Conservation (phyloP, 1,139 yeast genomes). For the Debaryomyces nepalensis region DNA sequence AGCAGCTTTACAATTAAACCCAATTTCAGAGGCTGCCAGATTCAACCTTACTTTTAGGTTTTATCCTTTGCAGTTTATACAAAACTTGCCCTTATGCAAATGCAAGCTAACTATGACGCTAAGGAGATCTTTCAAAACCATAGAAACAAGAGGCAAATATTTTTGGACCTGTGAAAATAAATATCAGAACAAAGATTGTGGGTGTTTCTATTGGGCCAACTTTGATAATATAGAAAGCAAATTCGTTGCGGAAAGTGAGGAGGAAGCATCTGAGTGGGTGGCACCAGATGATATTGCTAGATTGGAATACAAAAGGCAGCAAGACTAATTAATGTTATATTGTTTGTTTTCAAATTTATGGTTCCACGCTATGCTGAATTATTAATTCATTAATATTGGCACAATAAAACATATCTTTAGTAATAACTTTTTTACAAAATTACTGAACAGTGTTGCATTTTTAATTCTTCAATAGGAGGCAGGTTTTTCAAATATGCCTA, state of each 20-base stretch:
- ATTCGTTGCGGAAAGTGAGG: conserved; percentile 27
- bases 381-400: too few species aligned
- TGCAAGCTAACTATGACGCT: conserved; percentile 53
- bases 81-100: conserved; percentile 54
- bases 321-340: too few species aligned
- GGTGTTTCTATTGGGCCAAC: conserved; percentile 53
- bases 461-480: too few species aligned
- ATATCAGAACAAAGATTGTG: conserved; percentile 48
- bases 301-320: too few species aligned
- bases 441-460: too few species aligned
- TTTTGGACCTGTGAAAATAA: conserved; percentile 55
- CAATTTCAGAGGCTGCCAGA: conserved; percentile 52
- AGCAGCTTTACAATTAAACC: conserved; percentile 44
- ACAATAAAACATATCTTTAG: too few species aligned
- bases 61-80: conserved; percentile 41
- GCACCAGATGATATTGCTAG: conserved; percentile 32
- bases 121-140: conserved; percentile 49
- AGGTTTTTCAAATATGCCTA: too few species aligned
- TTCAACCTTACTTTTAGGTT: conserved; percentile 68
- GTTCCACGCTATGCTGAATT: too few species aligned
- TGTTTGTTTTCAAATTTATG: too few species aligned
- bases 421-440: too few species aligned
- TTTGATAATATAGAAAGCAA: conserved; percentile 33
- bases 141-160: conserved; percentile 51
- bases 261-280: conserved; percentile 35